Base-by-base conservation (phyloP, 140 eudicot species). In the Cichorium intybus region DNA sequence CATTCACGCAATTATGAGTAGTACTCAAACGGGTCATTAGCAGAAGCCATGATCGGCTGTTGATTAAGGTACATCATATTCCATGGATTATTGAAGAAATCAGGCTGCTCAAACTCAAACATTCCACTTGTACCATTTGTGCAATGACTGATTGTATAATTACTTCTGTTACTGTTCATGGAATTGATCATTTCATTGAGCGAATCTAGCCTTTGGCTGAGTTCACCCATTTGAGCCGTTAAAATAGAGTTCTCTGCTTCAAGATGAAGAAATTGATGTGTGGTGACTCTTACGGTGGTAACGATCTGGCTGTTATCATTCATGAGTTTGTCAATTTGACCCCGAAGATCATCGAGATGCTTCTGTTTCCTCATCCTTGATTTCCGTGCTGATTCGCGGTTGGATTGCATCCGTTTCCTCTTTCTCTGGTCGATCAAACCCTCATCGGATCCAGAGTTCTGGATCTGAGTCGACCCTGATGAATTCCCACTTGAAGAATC, bases 331-430 rank as follows among this genome's bases (percentile, higher is more conserved):
- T 80, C 39, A 17, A 49, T 81, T 29, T 83, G 83, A 7, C 66
- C 86, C 73, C 16, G 78, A 6, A 83, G 80, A 67, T 85, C 87
- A 18, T 81, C 85, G 51, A 83, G 43, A 66, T 78, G 95, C 64
- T 83, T 76, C 70, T 89, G 91, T 59, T 80, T 89, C 18, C 84
- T 75, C 88, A 80, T 74, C 56, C 97, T 68, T 31, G 95, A 89
- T 64, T 95, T 52, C 43, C 84, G 54, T 4, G 97, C 97, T 21
- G 95, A 89, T 70, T 89, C 95, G 2, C 97, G 77, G 65, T 89
- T 89, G 24, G 95, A 89, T 72, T 57, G 66, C 95, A 80, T 89
- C 51, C 91, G 67, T 75, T 89, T 85, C 4, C 88, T 56, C 71
- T 89, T 89, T 81, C 91, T 83, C 37, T 76, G 81, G 47, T 86